These are phyloP conservation scores for Trypanosoma rangeli DNA, from an alignment of 208 protist species.

Conservation along the genomic window DNA sequence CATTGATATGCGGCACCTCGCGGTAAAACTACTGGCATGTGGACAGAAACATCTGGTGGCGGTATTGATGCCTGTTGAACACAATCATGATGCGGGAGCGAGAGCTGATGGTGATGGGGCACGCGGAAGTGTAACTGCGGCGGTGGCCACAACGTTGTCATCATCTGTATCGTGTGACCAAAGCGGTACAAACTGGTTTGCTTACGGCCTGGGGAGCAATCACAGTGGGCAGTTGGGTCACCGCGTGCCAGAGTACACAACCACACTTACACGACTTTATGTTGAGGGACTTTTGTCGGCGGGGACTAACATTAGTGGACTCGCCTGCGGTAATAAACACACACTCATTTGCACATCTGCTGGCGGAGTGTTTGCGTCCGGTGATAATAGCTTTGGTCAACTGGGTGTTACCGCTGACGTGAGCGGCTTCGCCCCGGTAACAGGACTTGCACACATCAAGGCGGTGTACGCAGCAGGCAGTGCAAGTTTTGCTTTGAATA, in stretches of 20 bases:
- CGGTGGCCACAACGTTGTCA: background rate
- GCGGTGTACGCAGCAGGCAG: slow-evolving; percentile 61
- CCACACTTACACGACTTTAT: slow-evolving; percentile 50
- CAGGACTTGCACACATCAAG: slow-evolving; percentile 49
- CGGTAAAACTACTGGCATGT: slow-evolving; percentile 42
- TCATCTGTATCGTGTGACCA: background rate
- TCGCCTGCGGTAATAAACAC: slow-evolving; percentile 70
- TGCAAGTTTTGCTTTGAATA: slow-evolving; percentile 64
- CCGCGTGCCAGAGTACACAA: slow-evolving; percentile 61
- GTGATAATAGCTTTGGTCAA: slow-evolving; percentile 75
- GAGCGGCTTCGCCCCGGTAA: slow-evolving; percentile 46
- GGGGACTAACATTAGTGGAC: slow-evolving; percentile 19
- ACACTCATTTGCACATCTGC: slow-evolving; percentile 54
- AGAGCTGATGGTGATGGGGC: background rate
- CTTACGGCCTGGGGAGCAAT: slow-evolving; percentile 82
- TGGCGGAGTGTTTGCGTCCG: slow-evolving; percentile 69
- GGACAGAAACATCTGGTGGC: slow-evolving; percentile 64
- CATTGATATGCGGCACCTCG: slow-evolving; percentile 32
- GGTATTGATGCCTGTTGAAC: slow-evolving; percentile 24
- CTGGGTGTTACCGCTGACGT: slow-evolving; percentile 49
- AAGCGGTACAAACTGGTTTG: slow-evolving; percentile 2
- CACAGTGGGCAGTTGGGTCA: slow-evolving; percentile 69
- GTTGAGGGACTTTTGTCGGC: slow-evolving; percentile 50
- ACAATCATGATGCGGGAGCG: background rate
- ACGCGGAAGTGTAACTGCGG: background rate